Evolutionary conservation across 805 yeast genomes (phyloP).

Genomic region (Candida argentea): DNA sequence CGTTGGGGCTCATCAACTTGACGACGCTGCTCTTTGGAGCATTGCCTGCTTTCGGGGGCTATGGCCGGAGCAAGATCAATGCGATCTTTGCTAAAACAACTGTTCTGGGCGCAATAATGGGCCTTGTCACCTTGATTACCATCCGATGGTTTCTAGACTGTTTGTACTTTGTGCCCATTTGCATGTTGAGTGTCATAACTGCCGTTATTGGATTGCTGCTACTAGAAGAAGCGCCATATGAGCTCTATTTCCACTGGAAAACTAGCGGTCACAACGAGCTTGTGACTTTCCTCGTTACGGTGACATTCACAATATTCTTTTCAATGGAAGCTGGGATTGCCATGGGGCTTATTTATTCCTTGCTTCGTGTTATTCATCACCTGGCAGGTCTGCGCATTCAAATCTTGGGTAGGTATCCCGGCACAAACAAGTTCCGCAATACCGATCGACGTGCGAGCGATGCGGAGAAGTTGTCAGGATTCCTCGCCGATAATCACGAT

Average conservation of each 20-base stretch:
- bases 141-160: constrained; percentile 48
- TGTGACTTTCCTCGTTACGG: constrained; percentile 54
- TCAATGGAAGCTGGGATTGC: constrained; percentile 87
- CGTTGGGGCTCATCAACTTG: constrained; percentile 70
- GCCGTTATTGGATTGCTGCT: constrained; percentile 55
- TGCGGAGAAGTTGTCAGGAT: constrained; percentile 7
- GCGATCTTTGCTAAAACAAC: constrained; percentile 79
- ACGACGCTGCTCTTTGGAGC: constrained; percentile 57
- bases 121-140: constrained; percentile 59
- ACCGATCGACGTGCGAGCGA: constrained; percentile 21
- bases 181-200: constrained; percentile 73
- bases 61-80: constrained; percentile 86
- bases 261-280: constrained; percentile 74
- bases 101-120: constrained; percentile 75
- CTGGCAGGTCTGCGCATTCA: constrained; percentile 79
- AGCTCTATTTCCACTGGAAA: constrained; percentile 59
- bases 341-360: constrained; percentile 74
- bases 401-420: constrained; percentile 53
- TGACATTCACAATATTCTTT: constrained; percentile 48
- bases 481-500: constrained; percentile 25
- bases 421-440: constrained; percentile 30
- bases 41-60: constrained; percentile 91
- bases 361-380: constrained; percentile 69
- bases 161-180: constrained; percentile 66
- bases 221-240: constrained; percentile 78